Conservation (phyloP, 495 filamentous ascomycete species). For the Lepraria neglecta region DNA sequence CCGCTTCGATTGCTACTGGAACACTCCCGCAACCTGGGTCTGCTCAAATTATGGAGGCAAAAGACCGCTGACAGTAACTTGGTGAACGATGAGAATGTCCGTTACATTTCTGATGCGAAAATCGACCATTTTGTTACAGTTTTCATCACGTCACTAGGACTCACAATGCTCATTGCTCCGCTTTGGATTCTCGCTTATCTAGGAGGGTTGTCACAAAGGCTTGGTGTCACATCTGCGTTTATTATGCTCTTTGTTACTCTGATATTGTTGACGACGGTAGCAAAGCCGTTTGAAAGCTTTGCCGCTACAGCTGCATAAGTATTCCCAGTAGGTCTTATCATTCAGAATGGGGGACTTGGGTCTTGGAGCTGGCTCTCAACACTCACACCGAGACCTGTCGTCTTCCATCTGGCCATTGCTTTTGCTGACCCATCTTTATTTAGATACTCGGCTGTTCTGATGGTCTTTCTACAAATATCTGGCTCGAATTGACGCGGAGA, state of each 20-base stretch:
- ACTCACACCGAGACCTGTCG: neutral
- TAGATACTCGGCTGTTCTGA: slow-evolving; percentile 12
- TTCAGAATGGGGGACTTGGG: neutral
- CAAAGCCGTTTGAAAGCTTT: slow-evolving; percentile 15
- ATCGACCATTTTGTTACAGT: slow-evolving; percentile 3
- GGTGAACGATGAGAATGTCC: neutral
- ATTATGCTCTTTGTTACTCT: slow-evolving; percentile 13
- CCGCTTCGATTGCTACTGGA: slow-evolving; percentile 16
- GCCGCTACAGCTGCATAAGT: slow-evolving; percentile 14
- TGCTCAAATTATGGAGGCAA: slow-evolving; percentile 8
- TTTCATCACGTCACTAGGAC: slow-evolving; percentile 3
- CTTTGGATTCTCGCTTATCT: slow-evolving; percentile 11
- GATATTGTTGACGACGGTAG: slow-evolving; percentile 3
- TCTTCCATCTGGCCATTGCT: neutral
- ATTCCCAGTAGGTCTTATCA: neutral
- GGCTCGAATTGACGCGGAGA: neutral
- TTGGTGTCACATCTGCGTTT: slow-evolving; percentile 10
- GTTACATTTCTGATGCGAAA: slow-evolving; percentile 7
- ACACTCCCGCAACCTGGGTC: neutral
- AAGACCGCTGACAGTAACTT: neutral
- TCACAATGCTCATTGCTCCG: slow-evolving; percentile 15
- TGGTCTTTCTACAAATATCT: slow-evolving; percentile 13
- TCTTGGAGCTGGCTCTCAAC: neutral
- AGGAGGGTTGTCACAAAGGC: slow-evolving; percentile 3
- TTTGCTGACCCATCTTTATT: neutral